Base-by-base conservation (phyloP, 148 eudicot species). In the Camellia sinensis region DNA sequence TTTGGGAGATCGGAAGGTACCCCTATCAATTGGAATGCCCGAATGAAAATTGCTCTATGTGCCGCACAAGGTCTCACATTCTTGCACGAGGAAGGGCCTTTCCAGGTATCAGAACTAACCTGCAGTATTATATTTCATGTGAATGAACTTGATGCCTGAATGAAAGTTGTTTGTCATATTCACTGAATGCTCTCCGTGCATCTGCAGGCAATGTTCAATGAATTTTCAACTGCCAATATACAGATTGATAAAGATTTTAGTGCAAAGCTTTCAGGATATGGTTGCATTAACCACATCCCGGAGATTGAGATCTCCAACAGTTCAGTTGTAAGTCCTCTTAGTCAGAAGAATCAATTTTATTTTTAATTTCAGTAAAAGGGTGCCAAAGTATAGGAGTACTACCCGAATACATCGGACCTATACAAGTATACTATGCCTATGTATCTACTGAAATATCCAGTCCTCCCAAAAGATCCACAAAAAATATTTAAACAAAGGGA, bases 191-290 rank as follows among this genome's bases (percentile, higher is more conserved):
- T 63, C 37, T 56, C 53, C 77, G 22, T 41, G 29, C 45, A 53
- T 78, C 57, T 69, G 78, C 93, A 95, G 99, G 99, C 97, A 72
- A 92, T 93, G 99, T 96, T 92, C 86, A 87, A 87, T 72, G 97
- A 91, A 74, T 96, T 93, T 83, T 93, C 98, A 46, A 89, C 99
- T 11, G 91, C 89, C 78, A 96, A 96, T 87, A 90, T 96, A 87
- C 98, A 96, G 79, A 90, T 96, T 72, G 98, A 93, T 84, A 96
- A 96, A 79, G 98, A 96, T 85, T 93, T 93, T 56, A 96, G 93
- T 77, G 95, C 97, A 76, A 96, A 93, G 87, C 95, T 93, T 66
- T 92, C 99, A n/a, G 98, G 99, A 85, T 93, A 96, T 84, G 98
- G 99, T 50, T 92, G 97, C 83, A 90, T 93, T 80, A 91, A 88